Evolutionary conservation across 495 filamentous ascomycete species (phyloP).

Genomic region (Corynascus novoguineensis): DNA sequence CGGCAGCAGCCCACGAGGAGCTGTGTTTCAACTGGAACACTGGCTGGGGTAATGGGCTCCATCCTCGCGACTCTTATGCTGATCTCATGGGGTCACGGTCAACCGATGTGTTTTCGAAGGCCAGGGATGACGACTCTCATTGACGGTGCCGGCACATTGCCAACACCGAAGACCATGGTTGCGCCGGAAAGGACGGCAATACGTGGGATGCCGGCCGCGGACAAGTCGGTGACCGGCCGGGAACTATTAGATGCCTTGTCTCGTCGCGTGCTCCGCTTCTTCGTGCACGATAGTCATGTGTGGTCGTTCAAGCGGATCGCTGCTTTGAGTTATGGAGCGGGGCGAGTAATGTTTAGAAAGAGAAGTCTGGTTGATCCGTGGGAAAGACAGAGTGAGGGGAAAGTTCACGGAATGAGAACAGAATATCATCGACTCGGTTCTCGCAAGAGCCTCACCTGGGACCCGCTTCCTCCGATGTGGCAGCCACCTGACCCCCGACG

Average conservation of each 20-base stretch:
- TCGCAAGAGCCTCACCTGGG: neutral
- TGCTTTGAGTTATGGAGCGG: no score
- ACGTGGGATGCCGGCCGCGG: neutral
- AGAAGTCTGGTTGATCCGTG: neutral
- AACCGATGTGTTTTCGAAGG: conserved; percentile 1
- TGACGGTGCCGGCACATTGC: conserved; percentile 17
- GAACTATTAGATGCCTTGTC: neutral
- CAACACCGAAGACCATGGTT: conserved; percentile 17
- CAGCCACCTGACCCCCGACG: neutral
- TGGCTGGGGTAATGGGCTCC: conserved; percentile 15
- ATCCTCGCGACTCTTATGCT: conserved; percentile 11
- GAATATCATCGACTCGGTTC: neutral
- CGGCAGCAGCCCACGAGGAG: conserved; percentile 42
- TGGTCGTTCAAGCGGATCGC: no score
- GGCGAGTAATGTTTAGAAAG: neutral
- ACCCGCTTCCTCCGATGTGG: neutral
- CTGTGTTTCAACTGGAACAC: conserved; percentile 24
- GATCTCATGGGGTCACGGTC: neutral
- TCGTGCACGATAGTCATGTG: neutral
- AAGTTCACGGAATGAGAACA: neutral
- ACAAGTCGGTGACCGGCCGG: neutral
- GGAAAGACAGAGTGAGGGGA: neutral
- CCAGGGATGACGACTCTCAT: neutral
- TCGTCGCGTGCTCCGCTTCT: neutral
- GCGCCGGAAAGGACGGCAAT: neutral